Evolutionary conservation across 2,329 filamentous ascomycete genomes (phyloP).

Genomic region (Gaeumannomyces tritici): DNA sequence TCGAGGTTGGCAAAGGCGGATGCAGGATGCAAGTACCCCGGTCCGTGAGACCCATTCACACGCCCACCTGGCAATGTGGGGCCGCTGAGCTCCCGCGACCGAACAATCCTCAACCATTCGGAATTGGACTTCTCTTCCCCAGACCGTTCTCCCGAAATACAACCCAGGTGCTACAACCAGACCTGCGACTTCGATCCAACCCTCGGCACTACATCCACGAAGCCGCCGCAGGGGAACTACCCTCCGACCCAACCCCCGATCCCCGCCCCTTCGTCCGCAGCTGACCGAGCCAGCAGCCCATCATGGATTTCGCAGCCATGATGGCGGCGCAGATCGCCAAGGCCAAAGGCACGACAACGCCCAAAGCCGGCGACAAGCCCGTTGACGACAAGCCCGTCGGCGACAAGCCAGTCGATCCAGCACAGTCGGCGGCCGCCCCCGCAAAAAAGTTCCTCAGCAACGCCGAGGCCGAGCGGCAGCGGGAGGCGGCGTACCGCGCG

Average conservation of each 20-base stretch:
- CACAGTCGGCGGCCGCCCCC: slow-evolving; percentile 18
- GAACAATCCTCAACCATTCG: too few species aligned
- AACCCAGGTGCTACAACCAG: too few species aligned
- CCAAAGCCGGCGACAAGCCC: slow-evolving; percentile 12
- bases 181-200: too few species aligned
- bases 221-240: not conserved
- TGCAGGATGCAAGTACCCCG: too few species aligned
- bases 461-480: slow-evolving; percentile 75
- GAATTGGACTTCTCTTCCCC: too few species aligned
- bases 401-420: not conserved
- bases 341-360: slow-evolving; percentile 44
- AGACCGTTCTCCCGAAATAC: too few species aligned
- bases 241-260: not conserved
- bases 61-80: too few species aligned
- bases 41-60: too few species aligned
- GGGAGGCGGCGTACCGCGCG: slow-evolving; percentile 68
- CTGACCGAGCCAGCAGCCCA: slow-evolving; percentile 12
- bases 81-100: too few species aligned
- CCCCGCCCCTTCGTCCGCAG: not conserved
- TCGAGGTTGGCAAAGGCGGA: too few species aligned
- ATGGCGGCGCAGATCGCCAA: slow-evolving; percentile 92
- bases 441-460: slow-evolving; percentile 83
- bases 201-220: not conserved
- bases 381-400: not conserved
- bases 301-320: slow-evolving; percentile 90